Evolutionary conservation across 306 rosid genomes (phyloP), one percentile per base, ranked within the genome.

Genomic region (Begonia loranthoides): DNA sequence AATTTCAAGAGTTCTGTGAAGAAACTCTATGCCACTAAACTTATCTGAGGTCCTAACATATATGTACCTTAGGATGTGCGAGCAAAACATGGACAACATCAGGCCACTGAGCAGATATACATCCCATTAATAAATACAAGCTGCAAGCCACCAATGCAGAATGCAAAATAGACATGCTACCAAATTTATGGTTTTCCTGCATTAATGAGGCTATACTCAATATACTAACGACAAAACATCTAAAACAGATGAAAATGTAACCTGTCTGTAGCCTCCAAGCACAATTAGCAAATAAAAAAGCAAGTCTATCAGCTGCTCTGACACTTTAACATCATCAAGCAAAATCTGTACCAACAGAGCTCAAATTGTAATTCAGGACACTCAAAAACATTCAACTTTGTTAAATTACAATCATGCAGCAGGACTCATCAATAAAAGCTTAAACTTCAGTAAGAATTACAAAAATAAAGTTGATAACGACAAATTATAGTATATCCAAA

Each of bases 11-110:
- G 36, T 28, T 28, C 36, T 28, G 9, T 28, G 36, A 28, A 28
- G 22, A 19, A 19, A 19, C 22, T 19, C 22, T 19, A 19, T 19
- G 22, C 22, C 22, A 19, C 22, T 19, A 19, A 19, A 19, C 22
- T 19, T 19, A 19, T 19, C 22, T 4, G 22, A 2, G 36, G 36
- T 28, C 36, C 36, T 28, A 28, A 4, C 36, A 28, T 28, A 28
- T 28, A 48, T 40, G 51, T 68, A 87, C 97, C 95, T 82, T 85
- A 47, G 97, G 94, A 62, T 90, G 97, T 1, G 76, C 94, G 51
- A 90, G 80, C 81, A 90, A 74, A n/a, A 79, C 94, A 56, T 59
- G 87, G 44, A 52, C 94, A 60, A 85, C 73, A 66, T 90, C 97
- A 61, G 66, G 84, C 92, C 97, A 90, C 63, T 85, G 83, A 16